phyloP scores from a whole-genome alignment of 306 rosid species.

The Geum urbanum region DNA sequence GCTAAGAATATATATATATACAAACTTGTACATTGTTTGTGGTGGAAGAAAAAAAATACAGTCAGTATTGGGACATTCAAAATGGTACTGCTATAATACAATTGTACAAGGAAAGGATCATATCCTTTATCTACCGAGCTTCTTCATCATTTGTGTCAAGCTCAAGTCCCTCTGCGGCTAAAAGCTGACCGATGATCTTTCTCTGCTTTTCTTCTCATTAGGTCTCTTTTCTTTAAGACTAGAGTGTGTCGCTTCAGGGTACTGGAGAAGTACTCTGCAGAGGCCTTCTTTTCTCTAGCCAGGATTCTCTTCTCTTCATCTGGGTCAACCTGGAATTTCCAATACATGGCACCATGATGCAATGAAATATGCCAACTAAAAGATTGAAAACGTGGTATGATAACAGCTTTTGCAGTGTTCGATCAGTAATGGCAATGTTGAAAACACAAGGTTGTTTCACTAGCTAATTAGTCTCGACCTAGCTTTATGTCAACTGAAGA shows the following conservation, averaged over 20 bases:
- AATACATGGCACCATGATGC: not conserved
- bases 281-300: conserved; percentile 86
- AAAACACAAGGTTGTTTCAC: not conserved
- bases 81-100: conserved; percentile 24
- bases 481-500: not conserved
- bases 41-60: not conserved
- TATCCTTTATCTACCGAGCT: conserved; percentile 27
- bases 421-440: not conserved
- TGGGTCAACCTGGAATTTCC: conserved; percentile 69
- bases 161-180: conserved; percentile 90
- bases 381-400: not conserved
- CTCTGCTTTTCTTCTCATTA: conserved; percentile 69
- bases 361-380: not conserved
- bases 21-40: not conserved
- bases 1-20: not conserved
- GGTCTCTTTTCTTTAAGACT: conserved; percentile 72
- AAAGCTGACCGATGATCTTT: not conserved
- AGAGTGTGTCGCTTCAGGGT: conserved; percentile 83
- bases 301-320: conserved; percentile 71
- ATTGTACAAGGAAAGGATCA: conserved; percentile 17
- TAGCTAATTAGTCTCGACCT: not conserved
- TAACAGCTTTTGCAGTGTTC: not conserved
- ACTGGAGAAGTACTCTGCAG: conserved; percentile 58
- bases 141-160: conserved; percentile 69
- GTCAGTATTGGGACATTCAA: not conserved